Evolutionary conservation across 495 filamentous ascomycete species (phyloP).

Genomic region (Hypoxylon lenormandii): DNA sequence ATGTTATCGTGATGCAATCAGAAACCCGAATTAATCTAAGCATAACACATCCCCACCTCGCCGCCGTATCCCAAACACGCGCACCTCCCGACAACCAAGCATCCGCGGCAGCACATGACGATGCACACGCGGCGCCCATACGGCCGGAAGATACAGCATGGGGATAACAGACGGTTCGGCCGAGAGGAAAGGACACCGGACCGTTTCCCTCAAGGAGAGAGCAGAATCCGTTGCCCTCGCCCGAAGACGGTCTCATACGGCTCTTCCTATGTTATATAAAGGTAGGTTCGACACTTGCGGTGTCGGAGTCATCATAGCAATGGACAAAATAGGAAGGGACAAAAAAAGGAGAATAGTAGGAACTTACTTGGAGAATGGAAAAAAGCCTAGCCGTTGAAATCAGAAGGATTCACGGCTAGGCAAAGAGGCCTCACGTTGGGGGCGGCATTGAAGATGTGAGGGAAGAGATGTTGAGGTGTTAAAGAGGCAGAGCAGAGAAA

Average conservation of each 20-base stretch:
- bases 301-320: conserved; percentile 64
- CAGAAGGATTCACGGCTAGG: background rate
- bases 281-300: conserved; percentile 63
- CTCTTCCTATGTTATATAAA: conserved; percentile 62
- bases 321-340: background rate
- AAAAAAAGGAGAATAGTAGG: conserved; percentile 4
- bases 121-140: conserved; percentile 56
- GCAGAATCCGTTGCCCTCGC: background rate
- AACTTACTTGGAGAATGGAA: conserved; percentile 8
- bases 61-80: conserved; percentile 42
- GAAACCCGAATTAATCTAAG: conserved; percentile 64
- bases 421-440: conserved; percentile 2
- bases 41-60: conserved; percentile 58
- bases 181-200: background rate
- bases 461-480: conserved; percentile 22
- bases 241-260: conserved; percentile 61
- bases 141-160: conserved; percentile 22
- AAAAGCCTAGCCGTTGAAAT: no score
- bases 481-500: conserved; percentile 13
- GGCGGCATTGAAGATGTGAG: conserved; percentile 17
- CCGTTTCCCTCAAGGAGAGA: conserved; percentile 4
- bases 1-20: conserved; percentile 49
- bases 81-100: conserved; percentile 43
- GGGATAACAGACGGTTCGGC: conserved; percentile 37
- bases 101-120: conserved; percentile 62